Evolutionary conservation across 164 flowering plant genomes (phyloP), one percentile per base, ranked within the genome.

Genomic region (Stephania cephalantha): DNA sequence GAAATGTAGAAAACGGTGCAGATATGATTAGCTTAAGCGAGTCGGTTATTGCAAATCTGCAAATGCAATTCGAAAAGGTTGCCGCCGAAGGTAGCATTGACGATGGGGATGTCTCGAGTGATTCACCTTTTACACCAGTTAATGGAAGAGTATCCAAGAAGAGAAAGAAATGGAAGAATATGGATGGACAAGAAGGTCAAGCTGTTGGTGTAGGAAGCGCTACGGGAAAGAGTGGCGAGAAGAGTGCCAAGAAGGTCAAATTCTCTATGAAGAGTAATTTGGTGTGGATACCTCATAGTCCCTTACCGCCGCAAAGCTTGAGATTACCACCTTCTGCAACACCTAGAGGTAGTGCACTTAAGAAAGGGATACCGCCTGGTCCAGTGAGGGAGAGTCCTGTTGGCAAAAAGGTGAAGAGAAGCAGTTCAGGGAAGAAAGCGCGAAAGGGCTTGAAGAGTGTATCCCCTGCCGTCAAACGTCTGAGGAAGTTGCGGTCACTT

Each of bases 291-390:
- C 97, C 97, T 3, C 88, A 86, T 17, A 89, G 70, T 74, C 97
- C 99, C 44, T 78, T 95, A 74, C 97, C 99, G 67, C 96, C 97
- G 1, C 88, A 91, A 73, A 84, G 84, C 73, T 80, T 95, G 88
- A 90, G 99, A 81, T 64, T 93, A 70, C 99, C 99, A 11, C 97
- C 99, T 5, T 91, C 98, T 73, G 93, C 81, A 46, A 90, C 97
- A 35, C 99, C 99, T 13, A 84, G 98, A 78, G 99, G 99, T n/a
- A 95, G 99, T 86, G 99, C 99, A 0, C 90, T 95, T 45, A 95
- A 95, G 87, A 87, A 95, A 83, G 97, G 97, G 4, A 70, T 88
- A 20, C 84, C 91, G 50, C 90, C 97, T 13, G 99, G 99, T 75
- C 99, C 99, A 11, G 80, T 95, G 9, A 85, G 85, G 73, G 94